Percentiles rank a stretch among this genome's conserved stretches.
phyloP scores from a whole-genome alignment of 2,329 filamentous ascomycete genomes.

The Orbilia quercus region DNA sequence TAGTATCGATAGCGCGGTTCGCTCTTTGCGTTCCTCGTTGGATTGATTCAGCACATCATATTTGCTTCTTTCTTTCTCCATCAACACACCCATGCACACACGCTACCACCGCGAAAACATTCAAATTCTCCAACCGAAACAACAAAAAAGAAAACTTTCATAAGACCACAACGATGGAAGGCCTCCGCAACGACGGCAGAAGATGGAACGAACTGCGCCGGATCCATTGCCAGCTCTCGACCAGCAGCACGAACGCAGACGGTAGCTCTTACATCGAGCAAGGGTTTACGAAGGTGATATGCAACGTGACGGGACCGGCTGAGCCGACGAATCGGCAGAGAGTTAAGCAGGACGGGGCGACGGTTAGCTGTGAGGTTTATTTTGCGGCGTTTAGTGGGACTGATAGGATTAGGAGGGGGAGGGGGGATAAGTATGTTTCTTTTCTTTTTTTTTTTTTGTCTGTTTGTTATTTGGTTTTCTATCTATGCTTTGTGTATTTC shows the following conservation, averaged over 20 bases:
- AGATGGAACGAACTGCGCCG: constrained; percentile 97
- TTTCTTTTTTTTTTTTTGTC: constrained; percentile 5
- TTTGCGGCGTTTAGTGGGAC: constrained; percentile 89
- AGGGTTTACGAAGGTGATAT: constrained; percentile 97
- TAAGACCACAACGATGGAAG: constrained; percentile 59
- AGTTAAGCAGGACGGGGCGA: constrained; percentile 69
- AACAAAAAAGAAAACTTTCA: constrained; percentile 25
- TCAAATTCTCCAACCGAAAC: constrained; percentile 4
- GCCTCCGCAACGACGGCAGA: constrained; percentile 72
- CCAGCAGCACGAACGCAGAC: constrained; percentile 84
- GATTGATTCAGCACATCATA: neutral
- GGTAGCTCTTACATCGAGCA: constrained; percentile 94
- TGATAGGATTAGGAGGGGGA: constrained; percentile 80
- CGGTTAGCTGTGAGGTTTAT: constrained; percentile 82
- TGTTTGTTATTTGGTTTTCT: too few relatives aligned
- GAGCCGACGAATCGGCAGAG: constrained; percentile 71
- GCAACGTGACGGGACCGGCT: constrained; percentile 85
- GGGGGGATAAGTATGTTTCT: constrained; percentile 78
- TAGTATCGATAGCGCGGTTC: too few relatives aligned
- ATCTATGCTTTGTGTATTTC: too few relatives aligned
- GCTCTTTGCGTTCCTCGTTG: too few relatives aligned
- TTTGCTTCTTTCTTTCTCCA: constrained; percentile 7
- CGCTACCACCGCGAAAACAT: constrained; percentile 20
- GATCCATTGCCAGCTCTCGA: constrained; percentile 87
- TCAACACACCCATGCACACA: constrained; percentile 1